A percentile compares a stretch with the other conserved stretches of the same genome.
Conservation (phyloP, 2,329 filamentous ascomycete genomes). For the Exophiala lecanii-corni region DNA sequence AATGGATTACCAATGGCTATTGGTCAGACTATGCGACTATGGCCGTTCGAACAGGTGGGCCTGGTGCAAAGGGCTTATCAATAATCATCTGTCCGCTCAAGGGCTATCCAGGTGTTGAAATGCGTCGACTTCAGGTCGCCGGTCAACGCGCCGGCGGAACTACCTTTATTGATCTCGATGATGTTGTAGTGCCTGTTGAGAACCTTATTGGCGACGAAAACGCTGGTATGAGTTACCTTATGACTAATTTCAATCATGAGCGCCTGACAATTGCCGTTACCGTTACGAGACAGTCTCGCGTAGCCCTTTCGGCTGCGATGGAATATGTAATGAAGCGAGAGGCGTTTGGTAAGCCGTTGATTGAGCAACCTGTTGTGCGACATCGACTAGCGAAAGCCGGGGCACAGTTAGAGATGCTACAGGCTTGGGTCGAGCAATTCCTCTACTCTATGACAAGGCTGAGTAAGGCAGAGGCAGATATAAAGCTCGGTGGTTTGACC, state of each 20-base stretch:
- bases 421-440: constrained; percentile 55
- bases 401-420: constrained; percentile 63
- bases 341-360: constrained; percentile 62
- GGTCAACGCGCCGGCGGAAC: constrained; percentile 63
- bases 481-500: constrained; percentile 63
- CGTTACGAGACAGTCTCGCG: constrained; percentile 57
- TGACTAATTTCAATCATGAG: constrained; percentile 73
- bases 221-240: too few species aligned
- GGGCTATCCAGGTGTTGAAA: constrained; percentile 60
- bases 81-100: constrained; percentile 92
- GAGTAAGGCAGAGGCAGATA: constrained; percentile 41
- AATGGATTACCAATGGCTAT: constrained; percentile 73
- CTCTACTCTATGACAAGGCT: constrained; percentile 51
- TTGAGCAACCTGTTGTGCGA: too few species aligned
- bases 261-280: constrained; percentile 62
- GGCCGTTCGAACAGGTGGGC: constrained; percentile 67
- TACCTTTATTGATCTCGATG: constrained; percentile 70
- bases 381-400: constrained; percentile 66
- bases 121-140: constrained; percentile 61
- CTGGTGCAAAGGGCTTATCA: constrained; percentile 80
- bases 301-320: constrained; percentile 56
- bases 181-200: constrained; percentile 63
- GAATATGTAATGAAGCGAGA: constrained; percentile 61
- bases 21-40: constrained; percentile 65
- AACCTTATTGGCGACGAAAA: constrained; percentile 68